Evolutionary conservation across 2,329 filamentous ascomycete genomes (phyloP), one percentile per base, ranked within the genome.

Genomic region (Dendryphion nanum): DNA sequence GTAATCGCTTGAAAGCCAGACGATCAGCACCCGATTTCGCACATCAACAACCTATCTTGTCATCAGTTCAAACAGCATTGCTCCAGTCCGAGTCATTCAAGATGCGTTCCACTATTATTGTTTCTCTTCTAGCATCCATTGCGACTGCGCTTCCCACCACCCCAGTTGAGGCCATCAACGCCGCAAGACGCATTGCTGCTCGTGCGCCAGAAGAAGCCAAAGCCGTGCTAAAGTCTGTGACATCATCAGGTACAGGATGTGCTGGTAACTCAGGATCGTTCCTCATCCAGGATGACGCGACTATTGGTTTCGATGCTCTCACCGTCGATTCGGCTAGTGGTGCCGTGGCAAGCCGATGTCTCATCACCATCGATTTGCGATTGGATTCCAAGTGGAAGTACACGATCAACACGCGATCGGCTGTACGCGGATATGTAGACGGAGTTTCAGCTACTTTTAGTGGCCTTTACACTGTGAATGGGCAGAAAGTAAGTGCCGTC

Each of bases 351-450:
- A 48, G 38, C 18, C 38, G 18, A 3, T 48, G 45, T 21, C 18
- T 41, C n/a, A 23, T 48, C 5, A 42, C 32, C 2, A 17, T 48
- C 3, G 45, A 48, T 30, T 16, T 48, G 12, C 19, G 31, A 14
- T 12, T 48, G 17, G 42, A 48, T 30, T 30, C 42, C 4, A 34
- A 33, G 14, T 48, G 45, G 45, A 48, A 38, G 35, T 38, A 45
- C 17, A 48, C 45, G 2, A 40, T 45, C 19, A 45, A 45, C 35
- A 43, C 38, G 18, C 38, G 21, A 10, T 44, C 31, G 12, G 30
- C 18, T 15, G 18, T 44, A 18, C 37, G 44, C 12, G 44, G 44
- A 4, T 47, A 31, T 18, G 24, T 37, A 3, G 33, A 41, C 6
- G 21, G 30, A 7, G 38, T 14, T 3, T 17, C 18, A 6, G 44